Conservation (phyloP, 768 basidiomycete genomes). For the Daedalea quercina region DNA sequence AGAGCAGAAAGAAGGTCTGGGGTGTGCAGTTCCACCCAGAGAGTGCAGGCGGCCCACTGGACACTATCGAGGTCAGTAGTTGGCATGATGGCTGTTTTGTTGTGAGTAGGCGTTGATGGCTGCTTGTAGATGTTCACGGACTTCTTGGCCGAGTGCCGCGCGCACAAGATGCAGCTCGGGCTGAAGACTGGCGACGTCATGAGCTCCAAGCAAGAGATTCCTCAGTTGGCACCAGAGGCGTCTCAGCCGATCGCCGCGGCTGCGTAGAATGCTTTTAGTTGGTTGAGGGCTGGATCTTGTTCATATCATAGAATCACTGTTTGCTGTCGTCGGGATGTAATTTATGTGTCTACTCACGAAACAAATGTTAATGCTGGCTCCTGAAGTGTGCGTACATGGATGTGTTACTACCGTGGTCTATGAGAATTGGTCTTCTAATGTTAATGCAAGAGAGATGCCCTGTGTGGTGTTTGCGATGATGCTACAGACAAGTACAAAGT, state of each 20-base stretch:
- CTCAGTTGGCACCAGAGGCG: constrained; percentile 7
- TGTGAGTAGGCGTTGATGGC: not conserved
- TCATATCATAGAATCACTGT: not conserved
- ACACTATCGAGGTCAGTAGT: constrained; percentile 83
- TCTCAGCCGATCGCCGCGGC: constrained; percentile 19
- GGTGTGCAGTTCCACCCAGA: constrained; percentile 99
- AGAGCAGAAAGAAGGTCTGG: constrained; percentile 89
- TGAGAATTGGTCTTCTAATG: too few species aligned
- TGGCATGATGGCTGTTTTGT: not conserved
- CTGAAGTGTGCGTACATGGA: too few species aligned
- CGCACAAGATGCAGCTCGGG: constrained; percentile 35
- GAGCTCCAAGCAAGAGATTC: constrained; percentile 17
- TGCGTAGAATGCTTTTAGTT: constrained; percentile 13
- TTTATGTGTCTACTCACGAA: too few species aligned
- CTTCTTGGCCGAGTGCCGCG: constrained; percentile 77
- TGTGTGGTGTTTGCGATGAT: not conserved
- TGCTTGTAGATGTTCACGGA: constrained; percentile 82
- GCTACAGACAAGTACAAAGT: not conserved
- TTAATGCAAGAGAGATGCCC: too few species aligned
- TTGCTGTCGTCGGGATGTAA: not conserved
- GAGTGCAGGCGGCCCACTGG: constrained; percentile 95
- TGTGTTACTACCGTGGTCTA: not conserved
- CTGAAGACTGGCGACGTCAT: constrained; percentile 11
- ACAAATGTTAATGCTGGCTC: too few species aligned
- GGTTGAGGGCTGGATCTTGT: not conserved